Conservation (phyloP, 2,329 filamentous ascomycete species). For the Claviceps humidiphila region DNA sequence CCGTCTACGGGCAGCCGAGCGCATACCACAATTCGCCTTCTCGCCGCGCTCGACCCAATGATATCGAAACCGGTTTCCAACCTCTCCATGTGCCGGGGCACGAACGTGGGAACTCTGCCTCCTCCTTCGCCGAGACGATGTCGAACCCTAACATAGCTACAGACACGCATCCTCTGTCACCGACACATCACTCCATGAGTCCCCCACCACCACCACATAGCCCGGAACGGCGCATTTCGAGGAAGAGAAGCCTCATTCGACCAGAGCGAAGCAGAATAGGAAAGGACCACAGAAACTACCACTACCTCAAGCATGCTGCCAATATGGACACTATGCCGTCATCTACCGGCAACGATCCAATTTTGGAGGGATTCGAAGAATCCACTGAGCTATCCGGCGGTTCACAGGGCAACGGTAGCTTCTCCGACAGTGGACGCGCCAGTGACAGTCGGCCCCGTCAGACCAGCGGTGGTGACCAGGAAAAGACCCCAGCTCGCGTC, state of each 20-base stretch:
- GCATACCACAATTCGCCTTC: conserved; percentile 56
- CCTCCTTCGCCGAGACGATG: conserved; percentile 46
- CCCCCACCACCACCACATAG: conserved; percentile 12
- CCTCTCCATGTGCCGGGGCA: conserved; percentile 28
- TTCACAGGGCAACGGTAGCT: conserved; percentile 31
- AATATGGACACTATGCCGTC: conserved; percentile 86
- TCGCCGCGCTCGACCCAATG: conserved; percentile 50
- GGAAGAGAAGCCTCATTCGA: conserved; percentile 79
- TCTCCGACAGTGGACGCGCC: conserved; percentile 31
- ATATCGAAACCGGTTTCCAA: conserved; percentile 54
- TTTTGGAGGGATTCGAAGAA: conserved; percentile 64
- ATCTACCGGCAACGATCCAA: conserved; percentile 81
- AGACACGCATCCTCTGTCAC: conserved; percentile 43
- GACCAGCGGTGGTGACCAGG: conserved; percentile 17
- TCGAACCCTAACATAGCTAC: conserved; percentile 39
- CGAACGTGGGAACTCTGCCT: conserved; percentile 43
- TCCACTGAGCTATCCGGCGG: conserved; percentile 40
- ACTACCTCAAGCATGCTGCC: conserved; percentile 89
- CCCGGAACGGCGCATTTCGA: conserved; percentile 29
- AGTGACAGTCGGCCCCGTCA: conserved; percentile 22
- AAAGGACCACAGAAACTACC: conserved; percentile 81
- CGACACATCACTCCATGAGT: conserved; percentile 22
- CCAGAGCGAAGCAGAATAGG: conserved; percentile 81
- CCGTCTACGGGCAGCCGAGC: conserved; percentile 46
- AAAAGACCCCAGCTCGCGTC: conserved; percentile 18